phyloP scores from a whole-genome alignment of 192 early-diverging fungal species.

The Gonapodya prolifera region DNA sequence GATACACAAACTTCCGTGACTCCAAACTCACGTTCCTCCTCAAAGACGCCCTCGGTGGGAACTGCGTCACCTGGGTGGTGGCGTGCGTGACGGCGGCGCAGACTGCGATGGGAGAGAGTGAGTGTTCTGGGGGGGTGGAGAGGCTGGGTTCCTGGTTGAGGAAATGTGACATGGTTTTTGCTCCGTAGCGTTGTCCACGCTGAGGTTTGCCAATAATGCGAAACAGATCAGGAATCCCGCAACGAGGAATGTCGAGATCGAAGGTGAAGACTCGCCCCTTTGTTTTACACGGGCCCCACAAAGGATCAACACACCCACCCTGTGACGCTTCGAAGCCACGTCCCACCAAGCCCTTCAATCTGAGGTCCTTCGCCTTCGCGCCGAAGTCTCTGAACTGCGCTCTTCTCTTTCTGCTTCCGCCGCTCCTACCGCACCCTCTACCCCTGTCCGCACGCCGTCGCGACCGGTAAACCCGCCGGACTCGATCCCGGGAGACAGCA shows the following conservation, averaged over 20 bases:
- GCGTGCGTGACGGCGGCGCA: conserved; percentile 40
- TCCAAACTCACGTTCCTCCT: conserved; percentile 55
- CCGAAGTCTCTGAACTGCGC: background rate
- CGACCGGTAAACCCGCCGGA: background rate
- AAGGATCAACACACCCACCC: background rate
- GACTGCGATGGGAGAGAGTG: background rate
- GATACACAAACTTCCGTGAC: conserved; percentile 39
- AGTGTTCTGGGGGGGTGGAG: background rate
- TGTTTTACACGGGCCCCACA: background rate
- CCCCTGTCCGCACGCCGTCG: background rate
- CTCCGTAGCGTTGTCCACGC: conserved; percentile 15
- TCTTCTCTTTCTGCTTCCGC: background rate
- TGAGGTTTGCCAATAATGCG: conserved; percentile 54
- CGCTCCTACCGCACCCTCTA: background rate
- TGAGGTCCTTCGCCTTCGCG: background rate
- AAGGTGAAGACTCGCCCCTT: background rate
- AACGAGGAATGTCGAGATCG: conserved; percentile 7
- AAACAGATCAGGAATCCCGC: conserved; percentile 46
- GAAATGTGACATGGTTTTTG: conserved; percentile 11
- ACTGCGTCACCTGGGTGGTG: conserved; percentile 54
- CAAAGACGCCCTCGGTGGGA: conserved; percentile 56
- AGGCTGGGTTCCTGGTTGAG: conserved; percentile 15
- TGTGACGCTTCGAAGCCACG: background rate
- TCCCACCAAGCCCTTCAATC: background rate
- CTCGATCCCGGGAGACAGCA: background rate